These are phyloP conservation scores for Pterocarpus macrocarpus DNA, from an alignment of 306 rosid species.

Conservation along the genomic window DNA sequence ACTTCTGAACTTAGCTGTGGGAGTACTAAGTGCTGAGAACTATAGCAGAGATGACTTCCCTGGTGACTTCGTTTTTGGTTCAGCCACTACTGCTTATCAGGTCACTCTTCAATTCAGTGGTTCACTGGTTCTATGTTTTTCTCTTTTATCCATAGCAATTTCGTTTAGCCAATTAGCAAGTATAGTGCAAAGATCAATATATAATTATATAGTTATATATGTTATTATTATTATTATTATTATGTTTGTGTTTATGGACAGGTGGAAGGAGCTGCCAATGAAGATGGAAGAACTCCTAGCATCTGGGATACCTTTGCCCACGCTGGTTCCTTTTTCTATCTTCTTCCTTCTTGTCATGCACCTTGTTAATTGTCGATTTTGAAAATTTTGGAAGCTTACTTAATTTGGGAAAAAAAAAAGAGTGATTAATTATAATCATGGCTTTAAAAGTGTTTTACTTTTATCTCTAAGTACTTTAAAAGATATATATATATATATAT, in stretches of 20 bases:
- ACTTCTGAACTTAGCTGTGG: slow-evolving; percentile 32
- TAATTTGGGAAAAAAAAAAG: not conserved
- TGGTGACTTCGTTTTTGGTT: slow-evolving; percentile 58
- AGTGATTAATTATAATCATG: too few relatives aligned
- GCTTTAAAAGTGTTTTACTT: too few relatives aligned
- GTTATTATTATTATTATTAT: not conserved
- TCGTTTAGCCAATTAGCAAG: not conserved
- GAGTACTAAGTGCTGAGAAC: slow-evolving; percentile 13
- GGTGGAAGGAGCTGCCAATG: slow-evolving; percentile 68
- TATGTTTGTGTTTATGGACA: not conserved
- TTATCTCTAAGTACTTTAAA: not conserved
- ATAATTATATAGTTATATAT: too few relatives aligned
- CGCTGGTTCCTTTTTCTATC: slow-evolving; percentile 36
- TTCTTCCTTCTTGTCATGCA: not conserved
- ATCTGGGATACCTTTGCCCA: slow-evolving; percentile 66
- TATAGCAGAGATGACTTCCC: slow-evolving; percentile 65
- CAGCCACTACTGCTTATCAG: slow-evolving; percentile 72
- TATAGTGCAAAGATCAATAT: not conserved
- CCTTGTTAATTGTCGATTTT: not conserved
- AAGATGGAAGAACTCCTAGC: slow-evolving; percentile 72
- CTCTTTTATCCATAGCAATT: too few relatives aligned
- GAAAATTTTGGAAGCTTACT: slow-evolving; percentile 4
- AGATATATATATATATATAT: not conserved
- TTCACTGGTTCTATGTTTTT: not conserved
- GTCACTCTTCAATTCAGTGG: not conserved